Percentiles rank a stretch among this genome's conserved stretches.
These are phyloP conservation scores for Deinandra increscens DNA, from an alignment of 129 eudicot genomes.

Conservation along the genomic window DNA sequence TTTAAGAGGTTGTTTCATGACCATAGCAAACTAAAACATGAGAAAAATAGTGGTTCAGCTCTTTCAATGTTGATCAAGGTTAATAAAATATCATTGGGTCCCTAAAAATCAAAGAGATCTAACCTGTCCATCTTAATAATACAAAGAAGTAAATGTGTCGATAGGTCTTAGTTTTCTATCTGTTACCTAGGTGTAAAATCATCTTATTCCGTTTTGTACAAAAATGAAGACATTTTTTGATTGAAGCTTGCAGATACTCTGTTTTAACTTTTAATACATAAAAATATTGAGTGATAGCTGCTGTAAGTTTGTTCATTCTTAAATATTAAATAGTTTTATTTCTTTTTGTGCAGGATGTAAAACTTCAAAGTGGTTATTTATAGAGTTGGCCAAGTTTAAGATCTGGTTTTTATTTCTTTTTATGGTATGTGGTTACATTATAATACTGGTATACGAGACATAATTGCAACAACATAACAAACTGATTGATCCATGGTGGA, in stretches of 20 bases:
- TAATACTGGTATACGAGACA: constrained; percentile 19
- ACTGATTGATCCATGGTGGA: no score
- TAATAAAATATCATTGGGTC: no score
- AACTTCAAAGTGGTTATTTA: constrained; percentile 7
- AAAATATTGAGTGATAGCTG: no score
- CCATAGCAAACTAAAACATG: no score
- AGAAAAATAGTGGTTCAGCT: no score
- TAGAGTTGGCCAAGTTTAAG: constrained; percentile 24
- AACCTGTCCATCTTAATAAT: background rate
- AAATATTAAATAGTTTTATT: background rate
- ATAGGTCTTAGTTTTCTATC: background rate
- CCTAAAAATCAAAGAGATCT: no score
- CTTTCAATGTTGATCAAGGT: no score
- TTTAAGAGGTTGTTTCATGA: no score
- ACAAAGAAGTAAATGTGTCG: background rate
- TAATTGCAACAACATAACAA: no score
- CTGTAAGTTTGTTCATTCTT: no score
- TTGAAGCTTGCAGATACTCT: background rate
- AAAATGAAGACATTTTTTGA: constrained; percentile 5
- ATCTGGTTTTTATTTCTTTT: constrained; percentile 5
- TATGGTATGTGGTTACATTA: constrained; percentile 18
- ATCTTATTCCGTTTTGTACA: background rate
- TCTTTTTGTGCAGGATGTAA: constrained; percentile 28
- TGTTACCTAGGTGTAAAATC: background rate
- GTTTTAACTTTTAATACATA: no score